Evolutionary conservation across 2,329 filamentous ascomycete species (phyloP).

Genomic region (Tolypocladium tundrense): DNA sequence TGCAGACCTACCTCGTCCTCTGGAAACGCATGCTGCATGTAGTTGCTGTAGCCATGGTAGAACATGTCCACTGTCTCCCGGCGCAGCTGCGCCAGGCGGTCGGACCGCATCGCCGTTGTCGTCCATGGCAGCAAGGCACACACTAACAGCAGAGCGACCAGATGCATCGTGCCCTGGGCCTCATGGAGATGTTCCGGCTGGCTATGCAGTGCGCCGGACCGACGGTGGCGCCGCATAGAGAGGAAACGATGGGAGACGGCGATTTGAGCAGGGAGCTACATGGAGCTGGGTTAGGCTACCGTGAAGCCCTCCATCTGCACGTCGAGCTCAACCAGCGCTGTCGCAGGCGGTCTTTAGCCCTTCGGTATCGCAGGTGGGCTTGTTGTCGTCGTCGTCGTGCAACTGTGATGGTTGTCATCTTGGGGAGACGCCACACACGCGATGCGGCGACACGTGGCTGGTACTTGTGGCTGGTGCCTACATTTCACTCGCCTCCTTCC

Average conservation of each 20-base stretch:
- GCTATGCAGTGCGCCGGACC: neutral
- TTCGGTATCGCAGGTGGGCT: neutral
- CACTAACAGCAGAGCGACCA: constrained; percentile 13
- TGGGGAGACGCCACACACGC: neutral
- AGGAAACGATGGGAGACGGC: neutral
- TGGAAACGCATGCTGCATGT: constrained; percentile 87
- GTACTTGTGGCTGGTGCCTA: neutral
- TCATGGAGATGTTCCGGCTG: constrained; percentile 9
- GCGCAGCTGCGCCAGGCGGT: constrained; percentile 43
- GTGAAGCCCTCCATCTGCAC: constrained; percentile 1
- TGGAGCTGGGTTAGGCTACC: constrained; percentile 6
- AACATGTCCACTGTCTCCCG: constrained; percentile 68
- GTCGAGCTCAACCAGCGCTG: neutral
- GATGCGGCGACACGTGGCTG: neutral
- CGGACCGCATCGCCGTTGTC: constrained; percentile 41
- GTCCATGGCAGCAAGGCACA: constrained; percentile 30
- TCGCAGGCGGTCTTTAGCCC: neutral
- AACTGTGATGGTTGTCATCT: neutral
- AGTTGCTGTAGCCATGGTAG: constrained; percentile 93
- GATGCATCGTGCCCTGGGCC: constrained; percentile 17
- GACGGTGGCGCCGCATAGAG: neutral
- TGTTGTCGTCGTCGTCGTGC: neutral
- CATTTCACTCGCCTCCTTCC: no score
- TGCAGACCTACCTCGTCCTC: constrained; percentile 63
- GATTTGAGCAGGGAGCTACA: neutral